These are phyloP conservation scores for Paecilomyces variotii DNA, from an alignment of 2,329 filamentous ascomycete species.

Conservation along the genomic window DNA sequence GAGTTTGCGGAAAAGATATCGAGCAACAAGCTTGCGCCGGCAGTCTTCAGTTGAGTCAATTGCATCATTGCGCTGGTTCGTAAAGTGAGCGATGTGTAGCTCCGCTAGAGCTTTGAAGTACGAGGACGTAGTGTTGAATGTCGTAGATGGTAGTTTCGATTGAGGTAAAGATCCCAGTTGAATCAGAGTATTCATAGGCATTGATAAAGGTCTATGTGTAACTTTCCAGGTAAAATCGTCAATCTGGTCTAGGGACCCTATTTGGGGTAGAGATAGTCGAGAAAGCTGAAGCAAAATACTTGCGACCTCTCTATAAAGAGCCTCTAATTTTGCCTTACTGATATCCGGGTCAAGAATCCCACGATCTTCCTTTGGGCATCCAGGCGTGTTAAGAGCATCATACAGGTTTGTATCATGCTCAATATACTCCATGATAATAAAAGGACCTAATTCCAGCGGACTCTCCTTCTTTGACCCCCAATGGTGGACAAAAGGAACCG, in stretches of 20 bases:
- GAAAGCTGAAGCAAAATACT: conserved; percentile 27
- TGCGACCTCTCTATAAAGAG: conserved; percentile 31
- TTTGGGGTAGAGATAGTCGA: conserved; percentile 16
- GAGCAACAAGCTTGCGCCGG: neutral
- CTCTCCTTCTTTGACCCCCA: conserved; percentile 7
- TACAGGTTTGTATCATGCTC: conserved; percentile 10
- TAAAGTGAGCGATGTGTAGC: conserved; percentile 31
- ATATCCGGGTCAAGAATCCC: conserved; percentile 25
- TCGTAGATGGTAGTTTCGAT: neutral
- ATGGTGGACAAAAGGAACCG: conserved; percentile 8
- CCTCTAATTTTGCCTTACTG: conserved; percentile 20
- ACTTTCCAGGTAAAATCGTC: conserved; percentile 14
- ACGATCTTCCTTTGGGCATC: conserved; percentile 10
- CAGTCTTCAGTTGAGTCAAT: conserved; percentile 6
- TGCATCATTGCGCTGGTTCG: conserved; percentile 27
- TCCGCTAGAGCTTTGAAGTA: conserved; percentile 31
- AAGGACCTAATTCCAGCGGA: conserved; percentile 13
- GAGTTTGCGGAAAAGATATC: neutral
- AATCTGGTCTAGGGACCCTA: neutral
- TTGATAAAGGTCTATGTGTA: conserved; percentile 28
- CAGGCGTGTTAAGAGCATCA: conserved; percentile 16
- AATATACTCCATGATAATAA: conserved; percentile 20
- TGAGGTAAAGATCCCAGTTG: neutral
- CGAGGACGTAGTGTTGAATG: conserved; percentile 19
- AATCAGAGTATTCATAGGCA: conserved; percentile 30